A percentile compares a stretch with the other conserved stretches of the same genome.
Evolutionary conservation across 2,329 filamentous ascomycete genomes (phyloP).

Genomic region (Cercospora canescens): DNA sequence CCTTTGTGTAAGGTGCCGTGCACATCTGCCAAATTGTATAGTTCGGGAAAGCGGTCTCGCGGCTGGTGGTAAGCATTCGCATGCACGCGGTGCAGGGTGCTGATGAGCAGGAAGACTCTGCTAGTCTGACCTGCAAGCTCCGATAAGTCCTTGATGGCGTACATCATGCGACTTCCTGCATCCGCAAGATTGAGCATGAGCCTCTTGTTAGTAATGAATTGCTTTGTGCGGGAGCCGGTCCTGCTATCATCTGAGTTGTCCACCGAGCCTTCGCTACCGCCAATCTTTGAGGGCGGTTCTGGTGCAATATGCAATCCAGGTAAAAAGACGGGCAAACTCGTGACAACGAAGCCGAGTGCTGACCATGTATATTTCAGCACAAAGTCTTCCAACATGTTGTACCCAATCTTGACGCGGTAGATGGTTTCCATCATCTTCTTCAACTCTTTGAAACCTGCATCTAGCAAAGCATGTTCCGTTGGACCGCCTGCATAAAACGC

Average conservation of each 20-base stretch:
- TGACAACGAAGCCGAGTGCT: slow-evolving; percentile 91
- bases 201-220: slow-evolving; percentile 98
- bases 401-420: slow-evolving; percentile 94
- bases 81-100: slow-evolving; percentile 89
- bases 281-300: slow-evolving; percentile 58
- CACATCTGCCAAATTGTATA: slow-evolving; percentile 86
- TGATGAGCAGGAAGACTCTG: slow-evolving; percentile 92
- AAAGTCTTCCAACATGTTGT: slow-evolving; percentile 98
- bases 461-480: slow-evolving; percentile 90
- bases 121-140: slow-evolving; percentile 96
- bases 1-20: slow-evolving; percentile 93
- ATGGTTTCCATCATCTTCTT: slow-evolving; percentile 98
- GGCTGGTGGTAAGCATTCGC: slow-evolving; percentile 80
- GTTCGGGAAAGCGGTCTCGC: slow-evolving; percentile 67
- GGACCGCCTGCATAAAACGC: slow-evolving; percentile 96
- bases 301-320: slow-evolving; percentile 83
- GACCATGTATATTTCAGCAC: slow-evolving; percentile 99
- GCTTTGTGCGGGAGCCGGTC: slow-evolving; percentile 79
- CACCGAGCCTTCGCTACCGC: not conserved
- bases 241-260: slow-evolving; percentile 18
- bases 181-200: slow-evolving; percentile 97
- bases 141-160: slow-evolving; percentile 96
- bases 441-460: slow-evolving; percentile 87
- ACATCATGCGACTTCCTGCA: slow-evolving; percentile 98
- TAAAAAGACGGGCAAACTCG: slow-evolving; percentile 89